These are phyloP conservation scores for Aphanomyces astaci DNA, from an alignment of 352 stramenopile species.

Conservation along the genomic window DNA sequence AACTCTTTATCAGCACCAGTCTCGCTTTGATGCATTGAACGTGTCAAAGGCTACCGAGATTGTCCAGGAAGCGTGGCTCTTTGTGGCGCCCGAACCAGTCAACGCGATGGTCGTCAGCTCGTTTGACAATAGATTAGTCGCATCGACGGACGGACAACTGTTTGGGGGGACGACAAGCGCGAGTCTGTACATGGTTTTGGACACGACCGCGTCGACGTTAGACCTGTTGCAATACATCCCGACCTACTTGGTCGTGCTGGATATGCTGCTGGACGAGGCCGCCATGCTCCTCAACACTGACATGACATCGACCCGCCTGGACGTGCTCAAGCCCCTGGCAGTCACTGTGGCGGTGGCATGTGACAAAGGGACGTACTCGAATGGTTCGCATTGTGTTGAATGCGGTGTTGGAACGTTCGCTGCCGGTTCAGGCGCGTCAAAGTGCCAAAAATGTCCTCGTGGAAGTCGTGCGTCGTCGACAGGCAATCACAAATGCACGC, in stretches of 20 bases:
- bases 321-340: background rate
- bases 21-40: background rate
- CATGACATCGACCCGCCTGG: background rate
- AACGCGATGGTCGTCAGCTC: background rate
- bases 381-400: background rate
- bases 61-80: background rate
- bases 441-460: background rate
- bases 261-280: slow-evolving; percentile 3
- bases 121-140: background rate
- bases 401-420: background rate
- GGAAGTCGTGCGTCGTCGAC: background rate
- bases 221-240: background rate
- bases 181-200: background rate
- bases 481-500: background rate
- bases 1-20: background rate
- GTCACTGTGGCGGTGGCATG: background rate
- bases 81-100: background rate
- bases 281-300: background rate
- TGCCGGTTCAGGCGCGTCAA: background rate
- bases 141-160: background rate
- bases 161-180: background rate
- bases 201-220: background rate
- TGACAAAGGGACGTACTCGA: background rate
- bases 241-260: background rate
- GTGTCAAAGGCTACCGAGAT: background rate